phyloP scores from a whole-genome alignment of 1,284 basidiomycete species.

The Tylopilus sp. region DNA sequence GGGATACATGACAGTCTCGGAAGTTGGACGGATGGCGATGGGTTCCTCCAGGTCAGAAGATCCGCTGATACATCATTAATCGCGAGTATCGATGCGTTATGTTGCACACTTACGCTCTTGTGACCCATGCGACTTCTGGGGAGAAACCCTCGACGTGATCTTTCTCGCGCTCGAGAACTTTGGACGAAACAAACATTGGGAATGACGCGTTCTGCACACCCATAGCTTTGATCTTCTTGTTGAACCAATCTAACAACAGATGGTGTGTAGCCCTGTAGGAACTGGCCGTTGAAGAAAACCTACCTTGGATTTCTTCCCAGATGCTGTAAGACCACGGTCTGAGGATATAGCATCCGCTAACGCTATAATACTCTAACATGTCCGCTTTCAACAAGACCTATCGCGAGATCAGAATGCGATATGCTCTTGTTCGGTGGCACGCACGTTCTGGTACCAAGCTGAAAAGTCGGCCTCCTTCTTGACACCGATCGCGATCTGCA shows the following conservation, averaged over 20 bases:
- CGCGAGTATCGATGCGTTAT: background rate
- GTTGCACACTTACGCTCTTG: constrained; percentile 71
- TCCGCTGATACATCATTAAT: constrained; percentile 53
- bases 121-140: constrained; percentile 99
- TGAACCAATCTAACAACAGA: constrained; percentile 80
- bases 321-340: constrained; percentile 97
- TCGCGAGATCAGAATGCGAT: constrained; percentile 6
- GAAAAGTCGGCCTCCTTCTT: constrained; percentile 96
- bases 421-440: constrained; percentile 25
- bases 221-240: constrained; percentile 87
- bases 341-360: constrained; percentile 98
- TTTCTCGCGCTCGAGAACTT: constrained; percentile 95
- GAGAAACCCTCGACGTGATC: constrained; percentile 99
- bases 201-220: constrained; percentile 99
- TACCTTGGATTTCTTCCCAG: constrained; percentile 95
- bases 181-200: constrained; percentile 96
- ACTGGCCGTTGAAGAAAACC: constrained; percentile 42
- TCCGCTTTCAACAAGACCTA: constrained; percentile 97
- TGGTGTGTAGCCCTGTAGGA: constrained; percentile 4
- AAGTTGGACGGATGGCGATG: constrained; percentile 97
- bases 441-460: constrained; percentile 90
- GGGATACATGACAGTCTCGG: constrained; percentile 98
- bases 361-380: constrained; percentile 99
- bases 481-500: constrained; percentile 90
- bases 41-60: constrained; percentile 94